Percentiles rank a stretch among this genome's conserved stretches.
phyloP scores from a whole-genome alignment of 2,329 filamentous ascomycete genomes.

The Diaporthe amygdali region DNA sequence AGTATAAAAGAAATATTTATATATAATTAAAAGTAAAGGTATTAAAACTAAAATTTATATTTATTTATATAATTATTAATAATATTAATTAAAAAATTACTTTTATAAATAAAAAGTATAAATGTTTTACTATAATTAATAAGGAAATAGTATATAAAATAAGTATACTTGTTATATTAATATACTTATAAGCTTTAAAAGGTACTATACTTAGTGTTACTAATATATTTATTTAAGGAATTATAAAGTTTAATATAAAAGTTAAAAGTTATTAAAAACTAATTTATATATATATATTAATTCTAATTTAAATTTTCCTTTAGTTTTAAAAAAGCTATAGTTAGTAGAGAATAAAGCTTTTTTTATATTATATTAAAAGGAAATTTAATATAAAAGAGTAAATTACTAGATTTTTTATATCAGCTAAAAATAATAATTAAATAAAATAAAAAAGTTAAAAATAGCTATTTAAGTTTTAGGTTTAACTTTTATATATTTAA shows the following conservation, averaged over 20 bases:
- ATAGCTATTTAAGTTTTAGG: neutral
- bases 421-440: neutral
- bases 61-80: neutral
- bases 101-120: neutral
- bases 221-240: neutral
- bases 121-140: neutral
- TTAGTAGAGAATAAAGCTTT: neutral
- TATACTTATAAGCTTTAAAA: neutral
- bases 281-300: neutral
- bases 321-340: neutral
- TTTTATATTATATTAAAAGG: neutral
- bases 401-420: neutral
- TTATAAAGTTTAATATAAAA: neutral
- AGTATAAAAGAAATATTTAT: neutral
- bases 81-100: neutral
- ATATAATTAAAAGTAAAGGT: neutral
- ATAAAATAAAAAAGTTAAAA: no score
- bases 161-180: no score
- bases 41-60: neutral
- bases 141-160: neutral
- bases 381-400: neutral
- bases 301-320: neutral
- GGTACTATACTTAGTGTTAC: neutral
- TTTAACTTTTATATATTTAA: neutral
- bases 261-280: neutral